phyloP scores from a whole-genome alignment of 148 eudicot species.

The Cornus florida region DNA sequence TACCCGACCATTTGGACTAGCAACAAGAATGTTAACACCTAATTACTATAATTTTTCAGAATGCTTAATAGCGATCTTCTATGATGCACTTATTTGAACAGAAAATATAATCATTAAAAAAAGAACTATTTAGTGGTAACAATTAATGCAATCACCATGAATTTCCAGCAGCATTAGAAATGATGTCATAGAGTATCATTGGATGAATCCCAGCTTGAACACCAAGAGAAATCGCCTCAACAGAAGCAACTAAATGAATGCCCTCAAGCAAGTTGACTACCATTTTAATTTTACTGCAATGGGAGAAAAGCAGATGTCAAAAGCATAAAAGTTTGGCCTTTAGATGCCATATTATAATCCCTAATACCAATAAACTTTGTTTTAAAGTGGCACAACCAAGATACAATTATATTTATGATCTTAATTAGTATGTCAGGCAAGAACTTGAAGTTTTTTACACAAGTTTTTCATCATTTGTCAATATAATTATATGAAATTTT shows the following conservation, averaged over 20 bases:
- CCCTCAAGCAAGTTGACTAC: slow-evolving; percentile 85
- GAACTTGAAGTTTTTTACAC: neutral
- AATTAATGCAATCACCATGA: slow-evolving; percentile 59
- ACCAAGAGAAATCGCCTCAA: slow-evolving; percentile 95
- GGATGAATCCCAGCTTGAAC: slow-evolving; percentile 94
- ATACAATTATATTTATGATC: neutral
- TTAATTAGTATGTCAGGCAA: neutral
- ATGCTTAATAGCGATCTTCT: neutral
- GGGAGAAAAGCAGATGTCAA: slow-evolving; percentile 6
- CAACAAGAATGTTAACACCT: neutral
- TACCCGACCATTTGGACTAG: neutral
- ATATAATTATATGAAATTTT: neutral
- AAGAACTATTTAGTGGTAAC: neutral
- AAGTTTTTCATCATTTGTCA: neutral
- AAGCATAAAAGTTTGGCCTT: neutral
- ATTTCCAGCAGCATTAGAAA: slow-evolving; percentile 98
- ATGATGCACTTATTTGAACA: neutral
- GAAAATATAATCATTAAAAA: neutral
- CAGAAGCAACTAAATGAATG: slow-evolving; percentile 91
- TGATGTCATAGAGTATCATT: slow-evolving; percentile 79
- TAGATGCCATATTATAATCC: neutral
- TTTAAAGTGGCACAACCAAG: neutral
- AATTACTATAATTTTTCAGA: neutral
- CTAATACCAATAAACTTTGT: neutral
- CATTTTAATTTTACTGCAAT: slow-evolving; percentile 84